Evolutionary conservation across 2,329 filamentous ascomycete species (phyloP).

Genomic region (Coniochaeta prunicola): DNA sequence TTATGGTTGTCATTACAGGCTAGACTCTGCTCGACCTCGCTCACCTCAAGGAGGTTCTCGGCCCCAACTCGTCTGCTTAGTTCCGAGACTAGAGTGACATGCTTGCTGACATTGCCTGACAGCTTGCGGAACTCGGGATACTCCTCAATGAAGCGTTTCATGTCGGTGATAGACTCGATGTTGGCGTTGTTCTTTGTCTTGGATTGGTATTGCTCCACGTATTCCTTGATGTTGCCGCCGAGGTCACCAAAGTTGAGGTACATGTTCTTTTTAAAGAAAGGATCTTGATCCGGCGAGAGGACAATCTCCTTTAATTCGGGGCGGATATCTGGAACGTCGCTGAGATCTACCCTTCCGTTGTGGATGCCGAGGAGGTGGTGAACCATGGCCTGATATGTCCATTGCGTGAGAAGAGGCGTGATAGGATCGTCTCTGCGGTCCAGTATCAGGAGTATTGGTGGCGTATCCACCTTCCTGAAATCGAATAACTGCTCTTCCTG

Average conservation of each 20-base stretch:
- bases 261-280: conserved; percentile 99
- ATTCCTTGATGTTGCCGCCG: conserved; percentile 94
- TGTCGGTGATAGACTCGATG: conserved; percentile 94
- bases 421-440: conserved; percentile 92
- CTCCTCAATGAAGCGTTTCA: conserved; percentile 99
- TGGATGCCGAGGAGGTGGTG: conserved; percentile 90
- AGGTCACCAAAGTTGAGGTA: conserved; percentile 95
- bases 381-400: conserved; percentile 99
- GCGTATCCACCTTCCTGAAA: conserved; percentile 89
- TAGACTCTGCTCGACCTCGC: conserved; percentile 91
- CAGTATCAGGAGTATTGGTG: conserved; percentile 82
- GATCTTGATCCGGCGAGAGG: conserved; percentile 91
- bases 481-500: conserved; percentile 97
- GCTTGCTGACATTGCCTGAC: conserved; percentile 96
- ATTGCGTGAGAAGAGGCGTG: conserved; percentile 89
- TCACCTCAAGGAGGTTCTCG: conserved; percentile 88
- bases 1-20: conserved; percentile 96
- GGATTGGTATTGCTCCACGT: conserved; percentile 95
- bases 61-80: conserved; percentile 80
- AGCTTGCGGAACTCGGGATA: conserved; percentile 97
- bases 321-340: conserved; percentile 73
- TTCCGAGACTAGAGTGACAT: conserved; percentile 92
- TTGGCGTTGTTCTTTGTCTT: conserved; percentile 96
- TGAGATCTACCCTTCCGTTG: conserved; percentile 89
- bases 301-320: conserved; percentile 92